These are phyloP conservation scores for Pholiota microspora DNA, from an alignment of 768 basidiomycete species.

Conservation along the genomic window DNA sequence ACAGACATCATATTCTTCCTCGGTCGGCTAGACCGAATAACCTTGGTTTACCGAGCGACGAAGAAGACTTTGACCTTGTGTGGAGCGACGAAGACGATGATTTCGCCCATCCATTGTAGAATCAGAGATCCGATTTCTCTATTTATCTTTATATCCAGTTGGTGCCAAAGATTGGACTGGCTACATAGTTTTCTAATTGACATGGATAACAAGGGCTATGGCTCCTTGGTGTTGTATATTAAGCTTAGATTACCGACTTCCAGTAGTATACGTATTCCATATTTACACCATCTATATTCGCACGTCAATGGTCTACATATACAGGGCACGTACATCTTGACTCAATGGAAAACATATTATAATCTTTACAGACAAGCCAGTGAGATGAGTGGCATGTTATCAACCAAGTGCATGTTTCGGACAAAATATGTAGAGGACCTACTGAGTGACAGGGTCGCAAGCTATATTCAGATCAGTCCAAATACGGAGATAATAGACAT, in stretches of 20 bases:
- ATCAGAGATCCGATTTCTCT: conserved; percentile 1
- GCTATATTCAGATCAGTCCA: not conserved
- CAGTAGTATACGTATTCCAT: no score
- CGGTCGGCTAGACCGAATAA: conserved; percentile 32
- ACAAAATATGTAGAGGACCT: no score
- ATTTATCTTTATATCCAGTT: not conserved
- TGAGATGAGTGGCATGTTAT: no score
- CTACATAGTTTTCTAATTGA: not conserved
- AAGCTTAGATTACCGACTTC: not conserved
- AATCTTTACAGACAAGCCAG: no score
- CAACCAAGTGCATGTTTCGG: no score
- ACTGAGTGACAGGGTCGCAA: not conserved
- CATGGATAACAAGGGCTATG: not conserved
- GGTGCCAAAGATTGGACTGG: no score
- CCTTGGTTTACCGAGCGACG: conserved; percentile 48
- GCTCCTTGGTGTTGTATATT: not conserved
- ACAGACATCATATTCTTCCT: conserved; percentile 25
- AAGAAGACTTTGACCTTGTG: conserved; percentile 51
- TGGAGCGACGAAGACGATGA: conserved; percentile 52
- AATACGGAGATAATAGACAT: not conserved
- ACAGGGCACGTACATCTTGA: no score
- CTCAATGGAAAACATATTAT: no score
- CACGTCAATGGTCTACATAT: no score
- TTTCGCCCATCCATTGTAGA: conserved; percentile 10
- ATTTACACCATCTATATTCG: not conserved